phyloP scores from a whole-genome alignment of 352 stramenopile species.

The Globisporangium solare region DNA sequence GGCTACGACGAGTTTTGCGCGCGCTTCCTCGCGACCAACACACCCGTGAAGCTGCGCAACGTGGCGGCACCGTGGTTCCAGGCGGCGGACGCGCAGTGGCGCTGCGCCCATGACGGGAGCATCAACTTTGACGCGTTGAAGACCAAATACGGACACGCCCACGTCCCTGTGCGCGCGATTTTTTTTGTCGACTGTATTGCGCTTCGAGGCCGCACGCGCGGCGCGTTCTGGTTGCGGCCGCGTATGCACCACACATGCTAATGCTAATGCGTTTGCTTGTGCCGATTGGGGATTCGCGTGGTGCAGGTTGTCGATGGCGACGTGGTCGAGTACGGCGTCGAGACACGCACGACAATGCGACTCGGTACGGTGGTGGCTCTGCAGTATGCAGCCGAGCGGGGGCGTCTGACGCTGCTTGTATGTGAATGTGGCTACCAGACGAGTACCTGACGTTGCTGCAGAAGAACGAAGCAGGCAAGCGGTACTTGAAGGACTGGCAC shows the following conservation, averaged over 20 bases:
- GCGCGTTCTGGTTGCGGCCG: not conserved
- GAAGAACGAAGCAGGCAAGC: conserved; percentile 34
- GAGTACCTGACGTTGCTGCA: conserved; percentile 64
- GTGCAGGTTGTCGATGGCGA: conserved; percentile 56
- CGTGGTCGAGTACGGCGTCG: conserved; percentile 50
- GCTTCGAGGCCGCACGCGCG: not conserved
- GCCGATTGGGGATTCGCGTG: not conserved
- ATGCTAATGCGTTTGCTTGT: conserved; percentile 1
- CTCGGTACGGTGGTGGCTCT: conserved; percentile 31
- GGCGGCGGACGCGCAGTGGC: conserved; percentile 10
- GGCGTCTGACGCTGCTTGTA: not conserved
- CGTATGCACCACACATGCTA: not conserved
- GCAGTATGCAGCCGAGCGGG: conserved; percentile 1
- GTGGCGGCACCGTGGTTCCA: conserved; percentile 36
- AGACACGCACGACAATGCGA: conserved; percentile 52
- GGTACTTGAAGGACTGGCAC: conserved; percentile 87
- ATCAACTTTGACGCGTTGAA: conserved; percentile 26
- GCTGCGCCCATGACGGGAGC: conserved; percentile 17
- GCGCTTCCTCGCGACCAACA: conserved; percentile 66
- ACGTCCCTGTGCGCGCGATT: conserved; percentile 37
- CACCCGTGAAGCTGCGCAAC: conserved; percentile 64
- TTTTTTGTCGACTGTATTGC: not conserved
- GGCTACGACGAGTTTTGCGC: conserved; percentile 69
- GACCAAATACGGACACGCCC: conserved; percentile 36
- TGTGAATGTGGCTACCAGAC: conserved; percentile 17